Evolutionary conservation across 1,139 yeast species (phyloP).

Genomic region (Nematodospora anomalae): DNA sequence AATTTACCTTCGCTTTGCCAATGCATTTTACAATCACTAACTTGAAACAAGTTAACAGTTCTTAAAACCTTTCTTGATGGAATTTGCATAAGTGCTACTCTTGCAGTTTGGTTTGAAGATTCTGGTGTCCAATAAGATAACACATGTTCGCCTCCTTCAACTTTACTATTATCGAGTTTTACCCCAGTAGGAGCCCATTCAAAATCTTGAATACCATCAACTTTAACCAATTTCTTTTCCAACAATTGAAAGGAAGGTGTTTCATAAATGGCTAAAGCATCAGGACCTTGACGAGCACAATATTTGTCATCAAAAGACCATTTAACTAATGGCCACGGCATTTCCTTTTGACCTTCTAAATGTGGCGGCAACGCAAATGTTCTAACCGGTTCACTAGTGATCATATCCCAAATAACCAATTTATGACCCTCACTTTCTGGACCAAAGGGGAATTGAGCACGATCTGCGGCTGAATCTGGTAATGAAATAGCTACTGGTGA

Average conservation of each 20-base stretch:
- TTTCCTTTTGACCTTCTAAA: constrained; percentile 64
- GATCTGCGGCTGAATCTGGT: constrained; percentile 66
- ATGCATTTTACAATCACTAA: constrained; percentile 84
- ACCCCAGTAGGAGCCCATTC: constrained; percentile 95
- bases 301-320: constrained; percentile 95
- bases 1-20: constrained; percentile 91
- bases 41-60: constrained; percentile 93
- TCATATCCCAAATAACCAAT: constrained; percentile 89
- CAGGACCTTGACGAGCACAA: constrained; percentile 95
- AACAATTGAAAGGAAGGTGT: constrained; percentile 69
- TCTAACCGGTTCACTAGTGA: constrained; percentile 79
- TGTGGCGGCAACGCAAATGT: constrained; percentile 89
- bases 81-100: constrained; percentile 87
- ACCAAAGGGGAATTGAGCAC: constrained; percentile 75
- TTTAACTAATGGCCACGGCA: constrained; percentile 96
- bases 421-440: constrained; percentile 92
- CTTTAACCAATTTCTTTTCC: constrained; percentile 82
- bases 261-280: constrained; percentile 85
- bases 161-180: constrained; percentile 56
- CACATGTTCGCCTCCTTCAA: constrained; percentile 59
- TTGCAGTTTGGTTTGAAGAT: constrained; percentile 86
- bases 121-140: constrained; percentile 98
- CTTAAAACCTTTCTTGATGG: constrained; percentile 83
- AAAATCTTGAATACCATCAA: constrained; percentile 86
- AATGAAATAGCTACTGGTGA: constrained; percentile 80